Conservation (phyloP, 345 rosid genomes). For the Bruguiera parviflora region DNA sequence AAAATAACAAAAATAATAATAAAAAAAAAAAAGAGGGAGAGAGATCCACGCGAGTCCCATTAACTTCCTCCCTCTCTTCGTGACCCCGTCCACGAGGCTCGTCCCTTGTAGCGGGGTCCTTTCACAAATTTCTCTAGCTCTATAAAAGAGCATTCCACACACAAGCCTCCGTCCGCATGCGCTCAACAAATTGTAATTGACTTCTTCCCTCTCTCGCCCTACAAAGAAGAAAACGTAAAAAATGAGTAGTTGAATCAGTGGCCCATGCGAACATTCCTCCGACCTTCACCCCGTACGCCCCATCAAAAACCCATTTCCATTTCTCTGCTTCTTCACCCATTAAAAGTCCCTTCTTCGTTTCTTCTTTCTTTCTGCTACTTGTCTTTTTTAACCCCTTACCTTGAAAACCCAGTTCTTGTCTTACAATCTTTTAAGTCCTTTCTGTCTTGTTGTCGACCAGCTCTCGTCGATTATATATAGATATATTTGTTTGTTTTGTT, state of each 20-base stretch:
- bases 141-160: neutral
- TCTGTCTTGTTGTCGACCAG: no score
- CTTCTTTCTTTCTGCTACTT: no score
- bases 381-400: neutral
- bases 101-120: no score
- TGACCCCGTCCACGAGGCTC: no score
- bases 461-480: no score
- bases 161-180: neutral
- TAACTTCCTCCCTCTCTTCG: no score
- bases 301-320: neutral
- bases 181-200: constrained; percentile 3
- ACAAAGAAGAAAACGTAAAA: neutral
- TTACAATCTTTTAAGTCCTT: no score
- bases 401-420: no score
- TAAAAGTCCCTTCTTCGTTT: neutral
- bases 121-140: neutral
- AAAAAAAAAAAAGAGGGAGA: no score
- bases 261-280: neutral
- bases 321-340: neutral
- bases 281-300: constrained; percentile 1
- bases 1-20: no score
- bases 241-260: neutral
- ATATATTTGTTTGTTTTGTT: neutral
- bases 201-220: neutral
- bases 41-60: no score